A percentile compares a stretch with the other conserved stretches of the same genome.
These are phyloP conservation scores for Alternaria brassicicola DNA, from an alignment of 2,329 filamentous ascomycete genomes.

Conservation along the genomic window DNA sequence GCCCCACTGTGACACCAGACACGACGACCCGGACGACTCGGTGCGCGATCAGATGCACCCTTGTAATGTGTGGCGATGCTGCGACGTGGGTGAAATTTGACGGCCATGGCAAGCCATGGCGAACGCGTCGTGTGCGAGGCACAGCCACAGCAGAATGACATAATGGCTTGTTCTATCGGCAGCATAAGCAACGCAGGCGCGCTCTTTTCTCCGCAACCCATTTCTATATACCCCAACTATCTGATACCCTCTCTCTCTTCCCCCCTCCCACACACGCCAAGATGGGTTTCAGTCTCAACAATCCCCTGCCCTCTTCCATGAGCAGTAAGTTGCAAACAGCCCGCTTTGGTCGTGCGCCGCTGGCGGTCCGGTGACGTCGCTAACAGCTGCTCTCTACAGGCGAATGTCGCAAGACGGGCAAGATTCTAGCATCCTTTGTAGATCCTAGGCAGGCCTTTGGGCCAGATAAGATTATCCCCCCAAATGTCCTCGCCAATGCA, in stretches of 20 bases:
- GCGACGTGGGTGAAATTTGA: neutral
- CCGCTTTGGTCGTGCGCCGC: neutral
- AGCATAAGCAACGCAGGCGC: conserved; percentile 5
- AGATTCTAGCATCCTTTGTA: conserved; percentile 93
- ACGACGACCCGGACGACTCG: neutral
- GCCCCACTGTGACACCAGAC: neutral
- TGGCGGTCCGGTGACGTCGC: conserved; percentile 38
- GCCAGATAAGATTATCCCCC: conserved; percentile 96
- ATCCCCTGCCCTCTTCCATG: conserved; percentile 61
- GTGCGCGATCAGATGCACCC: neutral
- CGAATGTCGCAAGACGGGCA: conserved; percentile 96
- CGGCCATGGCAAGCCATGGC: neutral
- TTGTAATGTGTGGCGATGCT: neutral
- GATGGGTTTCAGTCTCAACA: conserved; percentile 59
- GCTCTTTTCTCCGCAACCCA: conserved; percentile 1
- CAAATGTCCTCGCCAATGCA: conserved; percentile 83
- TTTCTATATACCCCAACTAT: neutral
- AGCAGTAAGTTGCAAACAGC: conserved; percentile 51
- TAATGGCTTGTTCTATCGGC: conserved; percentile 1
- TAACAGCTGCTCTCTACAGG: conserved; percentile 61
- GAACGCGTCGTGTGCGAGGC: conserved; percentile 4
- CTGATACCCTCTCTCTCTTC: neutral
- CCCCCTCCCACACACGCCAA: conserved; percentile 12
- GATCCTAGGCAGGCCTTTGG: conserved; percentile 93
- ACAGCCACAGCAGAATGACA: conserved; percentile 6